These are phyloP conservation scores for Pestalotiopsis sp. DNA, from an alignment of 2,329 filamentous ascomycete genomes.

Conservation along the genomic window DNA sequence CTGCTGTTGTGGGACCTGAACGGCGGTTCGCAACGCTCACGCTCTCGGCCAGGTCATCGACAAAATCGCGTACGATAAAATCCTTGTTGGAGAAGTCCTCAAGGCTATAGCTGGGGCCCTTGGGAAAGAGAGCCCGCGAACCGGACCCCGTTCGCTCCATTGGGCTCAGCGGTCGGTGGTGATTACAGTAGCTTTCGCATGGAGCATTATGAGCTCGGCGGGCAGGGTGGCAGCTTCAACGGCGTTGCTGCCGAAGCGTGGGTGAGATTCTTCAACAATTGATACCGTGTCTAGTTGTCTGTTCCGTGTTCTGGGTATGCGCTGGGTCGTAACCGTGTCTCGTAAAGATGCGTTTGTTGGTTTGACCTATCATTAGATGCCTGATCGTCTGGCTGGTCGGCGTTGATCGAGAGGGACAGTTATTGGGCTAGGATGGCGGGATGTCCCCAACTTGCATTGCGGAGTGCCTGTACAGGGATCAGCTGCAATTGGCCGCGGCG, in stretches of 20 bases:
- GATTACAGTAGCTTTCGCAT: slow-evolving; percentile 20
- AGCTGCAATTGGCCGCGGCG: neutral
- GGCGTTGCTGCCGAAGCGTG: neutral
- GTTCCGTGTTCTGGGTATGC: neutral
- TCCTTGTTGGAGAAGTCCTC: slow-evolving; percentile 88
- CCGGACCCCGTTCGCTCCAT: slow-evolving; percentile 46
- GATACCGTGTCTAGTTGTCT: neutral
- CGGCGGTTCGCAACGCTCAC: slow-evolving; percentile 78
- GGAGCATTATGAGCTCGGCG: slow-evolving; percentile 8
- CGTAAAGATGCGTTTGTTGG: neutral
- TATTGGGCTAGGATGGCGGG: neutral
- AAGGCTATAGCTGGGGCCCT: slow-evolving; percentile 79
- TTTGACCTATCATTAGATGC: neutral
- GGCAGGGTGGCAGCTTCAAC: neutral
- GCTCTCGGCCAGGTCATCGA: slow-evolving; percentile 86
- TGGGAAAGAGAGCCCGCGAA: slow-evolving; percentile 70
- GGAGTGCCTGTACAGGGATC: neutral
- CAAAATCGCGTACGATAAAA: slow-evolving; percentile 97
- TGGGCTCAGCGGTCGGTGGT: slow-evolving; percentile 22
- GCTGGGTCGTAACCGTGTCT: neutral
- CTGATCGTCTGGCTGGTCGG: neutral
- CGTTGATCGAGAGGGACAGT: neutral
- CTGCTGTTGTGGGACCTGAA: slow-evolving; percentile 63
- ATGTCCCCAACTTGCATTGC: neutral
- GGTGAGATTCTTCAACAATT: neutral